Percentiles rank a stretch among this genome's conserved stretches.
These are phyloP conservation scores for Penicillium brevicompactum DNA, from an alignment of 2,329 filamentous ascomycete genomes.

Conservation along the genomic window DNA sequence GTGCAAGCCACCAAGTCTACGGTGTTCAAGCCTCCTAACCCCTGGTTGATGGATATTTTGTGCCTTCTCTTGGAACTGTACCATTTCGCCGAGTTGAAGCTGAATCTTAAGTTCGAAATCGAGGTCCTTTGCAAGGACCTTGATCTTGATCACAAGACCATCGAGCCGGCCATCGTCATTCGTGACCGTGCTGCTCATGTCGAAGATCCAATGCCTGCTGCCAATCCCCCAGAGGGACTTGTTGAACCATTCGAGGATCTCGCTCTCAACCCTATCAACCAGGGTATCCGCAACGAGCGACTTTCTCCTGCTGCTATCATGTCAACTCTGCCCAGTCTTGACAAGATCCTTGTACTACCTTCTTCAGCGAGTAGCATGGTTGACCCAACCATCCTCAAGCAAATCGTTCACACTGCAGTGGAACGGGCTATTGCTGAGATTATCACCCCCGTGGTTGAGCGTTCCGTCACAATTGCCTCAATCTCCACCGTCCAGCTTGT, in stretches of 20 bases:
- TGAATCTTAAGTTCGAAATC: slow-evolving; percentile 98
- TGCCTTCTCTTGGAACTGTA: slow-evolving; percentile 90
- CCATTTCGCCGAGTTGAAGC: slow-evolving; percentile 86
- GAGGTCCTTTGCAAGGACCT: slow-evolving; percentile 95
- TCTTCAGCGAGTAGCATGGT: slow-evolving; percentile 76
- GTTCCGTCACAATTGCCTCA: slow-evolving; percentile 95
- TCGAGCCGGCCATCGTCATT: slow-evolving; percentile 85
- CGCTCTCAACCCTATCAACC: slow-evolving; percentile 71
- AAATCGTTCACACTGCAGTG: slow-evolving; percentile 82
- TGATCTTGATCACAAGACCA: slow-evolving; percentile 85
- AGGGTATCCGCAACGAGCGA: slow-evolving; percentile 68
- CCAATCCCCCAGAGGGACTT: slow-evolving; percentile 66
- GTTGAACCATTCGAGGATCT: slow-evolving; percentile 85
- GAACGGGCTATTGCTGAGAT: slow-evolving; percentile 93
- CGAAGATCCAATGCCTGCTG: slow-evolving; percentile 54
- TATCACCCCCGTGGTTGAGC: slow-evolving; percentile 94
- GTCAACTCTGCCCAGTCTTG: slow-evolving; percentile 80
- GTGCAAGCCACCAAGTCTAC: slow-evolving; percentile 81
- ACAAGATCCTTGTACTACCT: slow-evolving; percentile 76
- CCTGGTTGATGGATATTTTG: slow-evolving; percentile 97
- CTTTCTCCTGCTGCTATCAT: slow-evolving; percentile 78
- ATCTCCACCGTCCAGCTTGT: slow-evolving; percentile 96
- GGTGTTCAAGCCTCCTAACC: slow-evolving; percentile 92
- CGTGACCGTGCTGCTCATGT: slow-evolving; percentile 72
- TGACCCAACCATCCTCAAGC: slow-evolving; percentile 64